A percentile compares a stretch with the other conserved stretches of the same genome.
These are phyloP conservation scores for Dissophora ornata DNA, from an alignment of 192 early-diverging fungal species.

Conservation along the genomic window DNA sequence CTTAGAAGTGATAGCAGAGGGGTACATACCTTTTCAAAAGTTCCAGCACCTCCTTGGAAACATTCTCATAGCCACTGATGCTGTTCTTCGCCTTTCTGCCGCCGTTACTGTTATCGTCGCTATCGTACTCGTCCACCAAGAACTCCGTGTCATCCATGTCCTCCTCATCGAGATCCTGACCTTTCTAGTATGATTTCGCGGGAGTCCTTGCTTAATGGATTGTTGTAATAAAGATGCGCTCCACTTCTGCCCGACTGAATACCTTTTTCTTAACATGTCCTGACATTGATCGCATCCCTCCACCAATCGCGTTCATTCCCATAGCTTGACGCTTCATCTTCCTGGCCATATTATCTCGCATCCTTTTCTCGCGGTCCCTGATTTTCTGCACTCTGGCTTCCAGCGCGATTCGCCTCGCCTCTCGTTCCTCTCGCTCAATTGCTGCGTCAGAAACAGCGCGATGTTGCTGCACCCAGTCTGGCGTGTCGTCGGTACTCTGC, in stretches of 20 bases:
- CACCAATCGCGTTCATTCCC: background rate
- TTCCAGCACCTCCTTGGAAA: constrained; percentile 66
- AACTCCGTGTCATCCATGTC: constrained; percentile 57
- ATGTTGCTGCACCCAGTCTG: constrained; percentile 55
- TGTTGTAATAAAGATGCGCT: no score
- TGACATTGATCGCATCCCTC: background rate
- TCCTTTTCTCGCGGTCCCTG: constrained; percentile 45
- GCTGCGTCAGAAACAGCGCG: constrained; percentile 19
- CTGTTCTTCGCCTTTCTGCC: constrained; percentile 1
- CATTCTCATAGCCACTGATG: constrained; percentile 49
- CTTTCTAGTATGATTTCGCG: constrained; percentile 14
- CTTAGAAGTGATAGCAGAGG: no score
- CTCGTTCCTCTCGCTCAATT: constrained; percentile 25
- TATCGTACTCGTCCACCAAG: constrained; percentile 72
- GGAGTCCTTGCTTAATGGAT: background rate
- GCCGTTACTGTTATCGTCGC: constrained; percentile 61
- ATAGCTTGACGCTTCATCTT: constrained; percentile 33
- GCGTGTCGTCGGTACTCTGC: constrained; percentile 20
- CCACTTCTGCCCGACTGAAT: no score
- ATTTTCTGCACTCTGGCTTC: constrained; percentile 53
- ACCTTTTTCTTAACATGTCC: constrained; percentile 31
- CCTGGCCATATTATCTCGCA: constrained; percentile 36
- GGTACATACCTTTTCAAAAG: constrained; percentile 66
- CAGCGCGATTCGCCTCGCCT: constrained; percentile 37
- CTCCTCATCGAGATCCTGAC: constrained; percentile 20